Percentiles rank a stretch among this genome's conserved stretches.
Evolutionary conservation across 2,329 filamentous ascomycete genomes (phyloP).

Genomic region (Beauveria bassiana): DNA sequence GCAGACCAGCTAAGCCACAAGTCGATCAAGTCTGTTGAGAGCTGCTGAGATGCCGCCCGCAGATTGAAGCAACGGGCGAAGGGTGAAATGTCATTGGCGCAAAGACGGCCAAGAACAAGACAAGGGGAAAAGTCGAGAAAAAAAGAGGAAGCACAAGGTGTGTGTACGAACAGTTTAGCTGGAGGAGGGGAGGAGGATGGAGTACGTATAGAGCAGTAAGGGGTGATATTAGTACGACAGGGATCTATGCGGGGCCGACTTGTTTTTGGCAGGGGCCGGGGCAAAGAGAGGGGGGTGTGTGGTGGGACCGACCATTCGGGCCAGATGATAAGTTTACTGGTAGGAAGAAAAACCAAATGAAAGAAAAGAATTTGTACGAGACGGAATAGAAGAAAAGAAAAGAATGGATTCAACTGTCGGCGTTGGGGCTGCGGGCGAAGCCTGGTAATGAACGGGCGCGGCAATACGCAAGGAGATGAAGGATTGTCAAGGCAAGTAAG

Average conservation of each 20-base stretch:
- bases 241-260: background rate
- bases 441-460: too few relatives aligned
- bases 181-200: background rate
- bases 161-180: background rate
- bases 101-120: background rate
- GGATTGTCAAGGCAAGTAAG: background rate
- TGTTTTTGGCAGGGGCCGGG: slow-evolving; percentile 9
- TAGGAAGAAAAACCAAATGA: too few relatives aligned
- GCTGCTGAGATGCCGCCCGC: too few relatives aligned
- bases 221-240: background rate
- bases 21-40: too few relatives aligned
- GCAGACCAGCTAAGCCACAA: background rate
- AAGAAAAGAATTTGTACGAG: background rate
- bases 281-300: background rate
- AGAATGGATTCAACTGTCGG: background rate
- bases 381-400: background rate
- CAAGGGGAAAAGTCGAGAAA: background rate
- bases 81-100: background rate
- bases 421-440: background rate
- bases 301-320: slow-evolving; percentile 6
- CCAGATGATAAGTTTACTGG: background rate
- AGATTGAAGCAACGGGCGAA: background rate
- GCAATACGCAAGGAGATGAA: too few relatives aligned
- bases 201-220: background rate
- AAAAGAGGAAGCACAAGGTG: background rate